Percentiles rank a stretch among this genome's conserved stretches.
phyloP scores from a whole-genome alignment of 2,329 filamentous ascomycete species.

The Cytospora piceae region DNA sequence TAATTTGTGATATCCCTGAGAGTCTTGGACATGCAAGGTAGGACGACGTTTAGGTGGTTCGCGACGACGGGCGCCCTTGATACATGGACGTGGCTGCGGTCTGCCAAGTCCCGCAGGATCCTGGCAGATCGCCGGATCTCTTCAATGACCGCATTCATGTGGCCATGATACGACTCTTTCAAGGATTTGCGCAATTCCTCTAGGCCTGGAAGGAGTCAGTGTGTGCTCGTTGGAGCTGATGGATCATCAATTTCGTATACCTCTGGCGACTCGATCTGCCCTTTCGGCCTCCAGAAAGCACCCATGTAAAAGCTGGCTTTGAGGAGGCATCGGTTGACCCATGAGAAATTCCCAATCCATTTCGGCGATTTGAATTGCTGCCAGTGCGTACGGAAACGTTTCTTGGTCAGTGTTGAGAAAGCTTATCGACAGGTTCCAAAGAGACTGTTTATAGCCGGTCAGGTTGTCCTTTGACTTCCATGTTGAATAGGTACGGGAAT shows the following conservation, averaged over 20 bases:
- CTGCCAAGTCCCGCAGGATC: constrained; percentile 57
- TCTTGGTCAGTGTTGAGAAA: background rate
- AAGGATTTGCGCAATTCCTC: constrained; percentile 53
- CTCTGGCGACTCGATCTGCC: constrained; percentile 50
- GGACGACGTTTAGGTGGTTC: constrained; percentile 58
- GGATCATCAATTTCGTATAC: background rate
- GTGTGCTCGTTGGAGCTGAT: background rate
- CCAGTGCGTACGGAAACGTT: background rate
- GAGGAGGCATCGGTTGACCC: constrained; percentile 20
- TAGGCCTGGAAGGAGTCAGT: constrained; percentile 41
- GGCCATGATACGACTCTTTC: constrained; percentile 48
- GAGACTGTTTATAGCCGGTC: constrained; percentile 4
- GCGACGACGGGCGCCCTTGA: constrained; percentile 54
- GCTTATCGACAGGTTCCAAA: background rate
- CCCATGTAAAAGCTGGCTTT: constrained; percentile 49
- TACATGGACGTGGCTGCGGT: constrained; percentile 56
- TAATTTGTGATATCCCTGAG: constrained; percentile 56
- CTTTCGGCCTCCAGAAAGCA: constrained; percentile 60
- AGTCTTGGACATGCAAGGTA: constrained; percentile 58
- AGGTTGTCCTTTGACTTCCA: constrained; percentile 13
- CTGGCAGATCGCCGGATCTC: constrained; percentile 50
- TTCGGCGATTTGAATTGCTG: background rate
- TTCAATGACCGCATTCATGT: constrained; percentile 52
- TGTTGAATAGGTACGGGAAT: background rate
- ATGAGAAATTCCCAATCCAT: constrained; percentile 26